These are phyloP conservation scores for Dispira simplex DNA, from an alignment of 192 early-diverging fungal genomes.

Conservation along the genomic window DNA sequence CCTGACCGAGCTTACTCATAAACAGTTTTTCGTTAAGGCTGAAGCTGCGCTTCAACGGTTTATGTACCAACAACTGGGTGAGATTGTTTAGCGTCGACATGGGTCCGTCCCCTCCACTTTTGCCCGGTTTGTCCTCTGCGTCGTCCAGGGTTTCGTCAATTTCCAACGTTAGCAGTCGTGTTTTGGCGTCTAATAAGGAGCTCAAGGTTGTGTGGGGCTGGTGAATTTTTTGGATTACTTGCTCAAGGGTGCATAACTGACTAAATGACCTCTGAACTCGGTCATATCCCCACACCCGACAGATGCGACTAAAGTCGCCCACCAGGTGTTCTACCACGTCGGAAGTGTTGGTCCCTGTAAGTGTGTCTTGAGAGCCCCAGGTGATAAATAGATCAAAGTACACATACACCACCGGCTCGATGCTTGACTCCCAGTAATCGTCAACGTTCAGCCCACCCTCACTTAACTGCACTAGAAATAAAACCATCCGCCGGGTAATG, in stretches of 20 bases:
- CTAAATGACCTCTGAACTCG: neutral
- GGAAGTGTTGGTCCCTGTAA: too few species aligned
- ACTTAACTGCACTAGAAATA: too few species aligned
- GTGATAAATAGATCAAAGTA: constrained; percentile 8
- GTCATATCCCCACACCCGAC: constrained; percentile 9
- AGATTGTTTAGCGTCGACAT: neutral
- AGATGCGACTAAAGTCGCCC: neutral
- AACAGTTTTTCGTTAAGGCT: constrained; percentile 10
- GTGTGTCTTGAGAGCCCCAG: too few species aligned
- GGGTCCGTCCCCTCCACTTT: neutral
- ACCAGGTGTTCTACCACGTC: neutral
- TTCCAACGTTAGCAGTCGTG: neutral
- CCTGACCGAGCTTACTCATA: neutral
- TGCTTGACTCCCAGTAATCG: neutral
- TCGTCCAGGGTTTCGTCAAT: neutral
- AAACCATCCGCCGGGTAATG: neutral
- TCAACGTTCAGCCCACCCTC: too few species aligned
- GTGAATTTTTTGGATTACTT: neutral
- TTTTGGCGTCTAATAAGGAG: constrained; percentile 1
- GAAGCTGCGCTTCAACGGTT: constrained; percentile 10
- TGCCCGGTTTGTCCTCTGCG: neutral
- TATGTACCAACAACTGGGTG: neutral
- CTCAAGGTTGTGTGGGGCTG: neutral
- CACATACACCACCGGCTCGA: neutral
- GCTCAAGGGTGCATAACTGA: neutral